Evolutionary conservation across 768 basidiomycete genomes (phyloP).

Genomic region (Lentinula detonsa): DNA sequence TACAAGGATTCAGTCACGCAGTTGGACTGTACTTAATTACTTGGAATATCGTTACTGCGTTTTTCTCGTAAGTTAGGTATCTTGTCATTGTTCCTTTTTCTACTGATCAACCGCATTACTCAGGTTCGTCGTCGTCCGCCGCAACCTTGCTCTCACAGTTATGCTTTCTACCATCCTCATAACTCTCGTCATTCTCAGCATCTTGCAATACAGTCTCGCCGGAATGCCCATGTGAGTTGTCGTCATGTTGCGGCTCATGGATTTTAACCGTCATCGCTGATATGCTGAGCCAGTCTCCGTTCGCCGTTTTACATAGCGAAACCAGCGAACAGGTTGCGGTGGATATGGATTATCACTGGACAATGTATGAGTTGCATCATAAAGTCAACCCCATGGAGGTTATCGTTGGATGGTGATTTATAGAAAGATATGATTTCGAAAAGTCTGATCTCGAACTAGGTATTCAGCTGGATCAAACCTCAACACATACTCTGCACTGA

Average conservation of each 20-base stretch:
- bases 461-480: constrained; percentile 88
- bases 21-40: constrained; percentile 62
- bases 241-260: background rate
- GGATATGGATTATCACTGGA: constrained; percentile 93
- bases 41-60: constrained; percentile 60
- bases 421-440: constrained; percentile 7
- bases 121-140: background rate
- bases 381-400: constrained; percentile 81
- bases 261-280: background rate
- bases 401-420: constrained; percentile 88
- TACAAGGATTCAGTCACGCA: constrained; percentile 43
- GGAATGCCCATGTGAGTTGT: constrained; percentile 13
- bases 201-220: constrained; percentile 13
- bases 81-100: background rate
- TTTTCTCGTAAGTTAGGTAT: constrained; percentile 48
- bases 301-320: constrained; percentile 91
- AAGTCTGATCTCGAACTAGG: constrained; percentile 34
- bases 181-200: background rate
- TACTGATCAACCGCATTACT: background rate
- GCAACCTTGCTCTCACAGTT: background rate
- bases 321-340: constrained; percentile 91
- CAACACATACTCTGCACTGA: constrained; percentile 93
- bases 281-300: constrained; percentile 29
- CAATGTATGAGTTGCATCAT: constrained; percentile 87
- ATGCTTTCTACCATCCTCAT: constrained; percentile 1